A percentile compares a stretch with the other conserved stretches of the same genome.
These are phyloP conservation scores for Closterium sp. DNA, from an alignment of 139 green algal genomes.

Conservation along the genomic window DNA sequence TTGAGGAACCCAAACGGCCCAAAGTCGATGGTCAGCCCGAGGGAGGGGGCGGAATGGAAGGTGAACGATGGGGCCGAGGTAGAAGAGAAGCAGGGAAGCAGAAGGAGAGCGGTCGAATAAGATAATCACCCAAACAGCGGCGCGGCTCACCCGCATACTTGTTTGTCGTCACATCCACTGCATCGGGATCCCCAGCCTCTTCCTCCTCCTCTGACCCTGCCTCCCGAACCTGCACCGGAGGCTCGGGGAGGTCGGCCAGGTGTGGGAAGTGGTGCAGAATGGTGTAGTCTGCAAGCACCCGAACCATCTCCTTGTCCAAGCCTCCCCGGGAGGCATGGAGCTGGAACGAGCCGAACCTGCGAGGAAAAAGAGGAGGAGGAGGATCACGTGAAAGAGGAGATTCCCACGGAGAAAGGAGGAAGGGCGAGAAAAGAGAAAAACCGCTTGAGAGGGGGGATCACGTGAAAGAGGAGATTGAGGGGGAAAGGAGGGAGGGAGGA, in stretches of 20 bases:
- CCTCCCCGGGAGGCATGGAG: constrained; percentile 68
- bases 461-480: no score
- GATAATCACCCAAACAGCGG: no score
- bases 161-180: constrained; percentile 38
- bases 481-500: background rate
- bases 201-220: background rate
- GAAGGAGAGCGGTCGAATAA: no score
- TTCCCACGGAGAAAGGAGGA: no score
- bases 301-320: constrained; percentile 55
- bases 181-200: constrained; percentile 24
- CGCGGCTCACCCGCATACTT: constrained; percentile 58
- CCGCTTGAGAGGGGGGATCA: no score
- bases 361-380: background rate
- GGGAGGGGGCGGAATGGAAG: no score
- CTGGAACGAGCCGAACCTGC: constrained; percentile 87
- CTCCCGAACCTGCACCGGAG: constrained; percentile 26
- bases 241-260: constrained; percentile 55
- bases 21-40: background rate
- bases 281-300: constrained; percentile 74
- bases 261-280: constrained; percentile 82
- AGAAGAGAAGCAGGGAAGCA: no score
- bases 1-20: background rate
- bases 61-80: no score
- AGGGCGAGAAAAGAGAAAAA: background rate
- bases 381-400: no score